Conservation (phyloP, 164 flowering plant species). For the Magnolia kwangsiensis region DNA sequence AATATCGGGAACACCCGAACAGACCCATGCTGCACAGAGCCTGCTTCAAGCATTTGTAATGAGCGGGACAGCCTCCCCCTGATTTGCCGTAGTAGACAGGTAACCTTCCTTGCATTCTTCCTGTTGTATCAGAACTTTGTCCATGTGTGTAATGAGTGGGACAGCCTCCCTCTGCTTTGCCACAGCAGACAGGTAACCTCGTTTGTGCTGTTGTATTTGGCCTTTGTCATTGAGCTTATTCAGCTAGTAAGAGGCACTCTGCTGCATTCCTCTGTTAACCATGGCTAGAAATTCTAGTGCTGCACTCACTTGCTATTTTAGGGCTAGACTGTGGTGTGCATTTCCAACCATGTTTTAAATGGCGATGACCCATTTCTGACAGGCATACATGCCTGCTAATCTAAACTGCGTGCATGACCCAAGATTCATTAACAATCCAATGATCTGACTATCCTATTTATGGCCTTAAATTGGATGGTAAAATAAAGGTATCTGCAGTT, state of each 20-base stretch:
- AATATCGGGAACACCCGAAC: constrained; percentile 94
- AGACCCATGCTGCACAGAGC: constrained; percentile 93
- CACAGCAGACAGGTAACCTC: not conserved
- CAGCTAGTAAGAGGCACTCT: not conserved
- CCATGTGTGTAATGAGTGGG: not conserved
- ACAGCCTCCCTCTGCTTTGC: no score
- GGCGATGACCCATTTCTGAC: no score
- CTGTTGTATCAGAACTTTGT: not conserved
- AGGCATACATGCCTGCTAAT: no score
- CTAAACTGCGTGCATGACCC: not conserved
- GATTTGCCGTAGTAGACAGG: constrained; percentile 19
- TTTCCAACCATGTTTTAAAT: no score
- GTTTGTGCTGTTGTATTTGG: not conserved
- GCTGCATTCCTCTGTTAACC: not conserved
- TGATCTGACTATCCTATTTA: no score
- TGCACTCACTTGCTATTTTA: no score
- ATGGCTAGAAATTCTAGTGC: no score
- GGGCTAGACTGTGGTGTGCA: no score
- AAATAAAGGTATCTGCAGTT: no score
- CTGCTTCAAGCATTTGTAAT: constrained; percentile 97
- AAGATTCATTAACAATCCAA: no score
- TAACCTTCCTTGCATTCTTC: not conserved
- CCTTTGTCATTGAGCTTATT: not conserved
- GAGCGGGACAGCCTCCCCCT: constrained; percentile 52
- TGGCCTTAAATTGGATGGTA: no score